Percentiles rank a stretch among this genome's conserved stretches.
These are phyloP conservation scores for Phytophthora sojae DNA, from an alignment of 352 stramenopile genomes.

Conservation along the genomic window DNA sequence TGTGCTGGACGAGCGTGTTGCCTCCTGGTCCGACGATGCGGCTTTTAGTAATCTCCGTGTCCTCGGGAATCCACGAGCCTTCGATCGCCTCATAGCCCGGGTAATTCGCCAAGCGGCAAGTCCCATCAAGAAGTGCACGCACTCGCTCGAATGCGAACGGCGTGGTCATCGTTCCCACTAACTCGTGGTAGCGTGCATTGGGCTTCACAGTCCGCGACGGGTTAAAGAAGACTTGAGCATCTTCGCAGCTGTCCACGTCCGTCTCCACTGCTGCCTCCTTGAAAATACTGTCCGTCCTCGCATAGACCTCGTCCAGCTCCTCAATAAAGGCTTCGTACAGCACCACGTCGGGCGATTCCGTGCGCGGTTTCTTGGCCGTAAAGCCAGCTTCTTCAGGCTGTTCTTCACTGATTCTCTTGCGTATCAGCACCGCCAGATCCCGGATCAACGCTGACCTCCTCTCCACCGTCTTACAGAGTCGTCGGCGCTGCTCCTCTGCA, in stretches of 20 bases:
- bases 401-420: slow-evolving; percentile 34
- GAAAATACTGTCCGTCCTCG: slow-evolving; percentile 30
- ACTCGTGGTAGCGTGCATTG: neutral
- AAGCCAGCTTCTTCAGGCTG: neutral
- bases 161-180: neutral
- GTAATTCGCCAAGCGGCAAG: slow-evolving; percentile 15
- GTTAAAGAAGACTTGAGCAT: slow-evolving; percentile 1
- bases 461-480: slow-evolving; percentile 29
- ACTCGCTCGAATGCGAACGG: slow-evolving; percentile 31
- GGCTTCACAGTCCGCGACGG: neutral
- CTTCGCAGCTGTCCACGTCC: neutral
- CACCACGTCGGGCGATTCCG: slow-evolving; percentile 19
- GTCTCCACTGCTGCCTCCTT: neutral
- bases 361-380: slow-evolving; percentile 18
- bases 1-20: slow-evolving; percentile 15
- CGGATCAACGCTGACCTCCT: slow-evolving; percentile 21
- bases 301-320: slow-evolving; percentile 38
- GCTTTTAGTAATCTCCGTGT: slow-evolving; percentile 39
- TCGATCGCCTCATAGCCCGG: slow-evolving; percentile 20
- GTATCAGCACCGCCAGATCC: slow-evolving; percentile 16
- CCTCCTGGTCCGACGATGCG: neutral
- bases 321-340: slow-evolving; percentile 34
- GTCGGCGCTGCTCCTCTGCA: slow-evolving; percentile 24
- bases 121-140: neutral
- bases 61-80: slow-evolving; percentile 18